Base-by-base conservation (phyloP, 1,284 basidiomycete genomes). In the Ceratobasidium sp. region DNA sequence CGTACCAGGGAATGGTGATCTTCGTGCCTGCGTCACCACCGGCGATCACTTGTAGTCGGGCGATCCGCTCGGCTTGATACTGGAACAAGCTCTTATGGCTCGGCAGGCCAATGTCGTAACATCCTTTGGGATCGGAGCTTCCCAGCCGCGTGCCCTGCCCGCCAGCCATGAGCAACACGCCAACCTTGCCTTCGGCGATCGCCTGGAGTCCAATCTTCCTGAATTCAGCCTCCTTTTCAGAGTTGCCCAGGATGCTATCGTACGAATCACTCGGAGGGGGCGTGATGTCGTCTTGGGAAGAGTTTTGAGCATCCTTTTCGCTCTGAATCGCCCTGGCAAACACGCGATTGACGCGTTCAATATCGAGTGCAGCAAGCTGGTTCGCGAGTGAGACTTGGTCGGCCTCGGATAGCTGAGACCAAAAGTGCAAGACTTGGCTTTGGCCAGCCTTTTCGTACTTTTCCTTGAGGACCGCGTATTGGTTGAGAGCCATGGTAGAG, bases 131-230 rank as follows among this genome's bases (percentile, higher is more conserved):
- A 25, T 90, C 91, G 40, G 85, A 86, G 75, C 93, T 96, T 42
- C 97, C 97, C 55, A 99, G 83, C 65, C 97, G 86, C 17, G 96
- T 97, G 25, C 97, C 97, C 80, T 99, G 97, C 2, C 97, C 97
- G 57, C 97, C 97, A 1, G 97, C 97, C 90, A 99, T 92, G 75
- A 99, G 85, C 32, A 99, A 84, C 12, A 99, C 95, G 34, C 89
- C 97, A 47, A 98, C 94, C 74, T 94, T 82, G 73, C 93, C 90
- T 34, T 86, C 79, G 12, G 89, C 86, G 74, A 98, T 87, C 62
- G 96, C 95, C 52, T 87, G 79, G 54, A 98, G 82, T 53, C 97
- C 97, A 38, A 85, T 82, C 8, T 79, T 76, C 35, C 87, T 83
- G 93, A 94, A 97, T 78, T 87, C 84, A 31, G 79, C 79, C 71